Evolutionary conservation across 139 green algal genomes (phyloP).

Genomic region (Chlamydomonas incerta): DNA sequence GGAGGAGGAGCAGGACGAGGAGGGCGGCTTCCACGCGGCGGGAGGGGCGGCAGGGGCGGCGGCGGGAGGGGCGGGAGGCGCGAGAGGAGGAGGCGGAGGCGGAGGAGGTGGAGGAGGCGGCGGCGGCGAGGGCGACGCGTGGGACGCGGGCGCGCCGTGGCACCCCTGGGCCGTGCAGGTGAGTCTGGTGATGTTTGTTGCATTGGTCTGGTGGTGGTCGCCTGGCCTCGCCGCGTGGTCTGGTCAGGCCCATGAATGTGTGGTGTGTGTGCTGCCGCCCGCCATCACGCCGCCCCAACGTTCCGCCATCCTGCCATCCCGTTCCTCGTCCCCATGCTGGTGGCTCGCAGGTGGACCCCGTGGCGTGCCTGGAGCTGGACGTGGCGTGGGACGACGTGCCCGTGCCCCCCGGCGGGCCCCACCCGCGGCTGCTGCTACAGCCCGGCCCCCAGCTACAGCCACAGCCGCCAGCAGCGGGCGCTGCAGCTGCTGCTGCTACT

Average conservation of each 20-base stretch:
- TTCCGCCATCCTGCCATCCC: no score
- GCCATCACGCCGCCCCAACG: no score
- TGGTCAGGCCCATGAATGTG: no score
- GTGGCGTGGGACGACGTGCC: conserved; percentile 18
- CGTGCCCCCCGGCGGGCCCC: neutral
- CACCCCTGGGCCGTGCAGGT: conserved; percentile 68
- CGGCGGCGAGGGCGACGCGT: conserved; percentile 44
- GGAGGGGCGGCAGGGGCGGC: neutral
- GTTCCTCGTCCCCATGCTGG: no score
- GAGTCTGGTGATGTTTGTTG: neutral
- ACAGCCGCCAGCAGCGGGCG: no score
- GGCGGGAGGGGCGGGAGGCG: neutral
- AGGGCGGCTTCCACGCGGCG: neutral
- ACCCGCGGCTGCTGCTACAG: neutral
- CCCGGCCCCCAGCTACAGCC: no score
- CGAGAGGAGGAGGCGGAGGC: conserved; percentile 6
- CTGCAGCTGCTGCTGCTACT: no score
- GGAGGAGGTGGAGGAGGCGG: neutral
- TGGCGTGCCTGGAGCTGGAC: conserved; percentile 27
- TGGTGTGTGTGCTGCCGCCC: no score
- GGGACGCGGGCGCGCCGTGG: conserved; percentile 75
- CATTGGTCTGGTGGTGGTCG: no score
- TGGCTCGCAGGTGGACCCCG: conserved; percentile 2
- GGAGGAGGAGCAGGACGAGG: neutral
- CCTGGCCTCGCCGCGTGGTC: no score